These are phyloP conservation scores for Leccinum variicolor DNA, from an alignment of 768 basidiomycete species.

Conservation along the genomic window DNA sequence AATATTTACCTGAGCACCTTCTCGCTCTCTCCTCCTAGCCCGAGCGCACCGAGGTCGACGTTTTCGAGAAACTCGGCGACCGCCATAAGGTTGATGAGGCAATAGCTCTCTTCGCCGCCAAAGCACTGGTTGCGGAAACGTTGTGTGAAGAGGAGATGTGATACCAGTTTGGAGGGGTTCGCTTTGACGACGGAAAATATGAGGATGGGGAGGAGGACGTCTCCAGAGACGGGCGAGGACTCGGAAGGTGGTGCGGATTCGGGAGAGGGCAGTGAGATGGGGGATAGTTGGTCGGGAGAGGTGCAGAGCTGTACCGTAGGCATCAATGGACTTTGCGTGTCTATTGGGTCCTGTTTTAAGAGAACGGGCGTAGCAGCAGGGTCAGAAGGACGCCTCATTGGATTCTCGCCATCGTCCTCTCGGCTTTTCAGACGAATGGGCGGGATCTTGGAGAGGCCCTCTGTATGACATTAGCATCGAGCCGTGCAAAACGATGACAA, in stretches of 20 bases:
- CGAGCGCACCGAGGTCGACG: conserved; percentile 77
- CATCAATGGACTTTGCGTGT: conserved; percentile 1
- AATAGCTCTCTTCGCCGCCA: conserved; percentile 80
- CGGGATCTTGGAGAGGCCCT: conserved; percentile 72
- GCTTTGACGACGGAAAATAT: conserved; percentile 93
- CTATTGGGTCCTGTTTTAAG: conserved; percentile 1
- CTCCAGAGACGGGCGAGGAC: conserved; percentile 68
- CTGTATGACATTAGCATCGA: conserved; percentile 34
- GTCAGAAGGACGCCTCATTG: not conserved
- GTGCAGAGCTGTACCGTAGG: conserved; percentile 7
- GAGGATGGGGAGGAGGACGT: conserved; percentile 88
- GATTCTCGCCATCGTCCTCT: conserved; percentile 21
- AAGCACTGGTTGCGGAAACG: conserved; percentile 29
- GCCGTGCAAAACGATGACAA: not conserved
- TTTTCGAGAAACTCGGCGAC: conserved; percentile 96
- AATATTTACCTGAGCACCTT: conserved; percentile 51
- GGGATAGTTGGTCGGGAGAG: not conserved
- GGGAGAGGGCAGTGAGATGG: conserved; percentile 7
- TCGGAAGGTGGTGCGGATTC: conserved; percentile 11
- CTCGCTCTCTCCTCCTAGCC: conserved; percentile 59
- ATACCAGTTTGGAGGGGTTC: conserved; percentile 80
- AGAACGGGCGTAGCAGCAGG: conserved; percentile 2
- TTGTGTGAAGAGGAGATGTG: conserved; percentile 40
- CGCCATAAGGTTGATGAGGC: conserved; percentile 91
- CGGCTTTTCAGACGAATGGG: conserved; percentile 73